These are phyloP conservation scores for Russula virescens DNA, from an alignment of 768 basidiomycete species.

Conservation along the genomic window DNA sequence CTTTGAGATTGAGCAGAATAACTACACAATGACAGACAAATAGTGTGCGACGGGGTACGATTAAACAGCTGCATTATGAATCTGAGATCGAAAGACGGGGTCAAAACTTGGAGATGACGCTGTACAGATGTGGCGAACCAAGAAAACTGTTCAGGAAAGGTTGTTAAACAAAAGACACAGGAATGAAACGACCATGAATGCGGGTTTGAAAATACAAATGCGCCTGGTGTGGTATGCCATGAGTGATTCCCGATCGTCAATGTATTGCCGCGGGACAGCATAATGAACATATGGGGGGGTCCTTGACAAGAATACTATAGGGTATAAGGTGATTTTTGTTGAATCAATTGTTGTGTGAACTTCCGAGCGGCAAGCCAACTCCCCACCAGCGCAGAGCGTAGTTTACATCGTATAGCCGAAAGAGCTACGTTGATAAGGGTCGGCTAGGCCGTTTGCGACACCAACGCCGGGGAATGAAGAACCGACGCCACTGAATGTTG, in stretches of 20 bases:
- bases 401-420: constrained; percentile 80
- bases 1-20: constrained; percentile 39
- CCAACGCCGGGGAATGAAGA: constrained; percentile 41
- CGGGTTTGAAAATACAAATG: constrained; percentile 36
- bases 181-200: constrained; percentile 30
- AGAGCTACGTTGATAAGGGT: constrained; percentile 69
- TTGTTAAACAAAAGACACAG: constrained; percentile 31
- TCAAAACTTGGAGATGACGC: constrained; percentile 29
- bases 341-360: constrained; percentile 11
- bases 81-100: constrained; percentile 29
- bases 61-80: constrained; percentile 50
- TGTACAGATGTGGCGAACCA: constrained; percentile 32
- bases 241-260: constrained; percentile 29
- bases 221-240: constrained; percentile 35
- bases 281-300: constrained; percentile 26
- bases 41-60: constrained; percentile 57
- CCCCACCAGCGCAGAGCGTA: constrained; percentile 11
- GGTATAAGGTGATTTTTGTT: constrained; percentile 24
- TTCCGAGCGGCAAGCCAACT: constrained; percentile 8
- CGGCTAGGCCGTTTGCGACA: constrained; percentile 50
- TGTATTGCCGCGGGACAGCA: constrained; percentile 24
- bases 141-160: constrained; percentile 28
- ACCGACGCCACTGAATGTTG: constrained; percentile 49
- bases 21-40: constrained; percentile 70
- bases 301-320: constrained; percentile 24